These are phyloP conservation scores for Geranomyces michiganensis DNA, from an alignment of 192 early-diverging fungal species.

Conservation along the genomic window DNA sequence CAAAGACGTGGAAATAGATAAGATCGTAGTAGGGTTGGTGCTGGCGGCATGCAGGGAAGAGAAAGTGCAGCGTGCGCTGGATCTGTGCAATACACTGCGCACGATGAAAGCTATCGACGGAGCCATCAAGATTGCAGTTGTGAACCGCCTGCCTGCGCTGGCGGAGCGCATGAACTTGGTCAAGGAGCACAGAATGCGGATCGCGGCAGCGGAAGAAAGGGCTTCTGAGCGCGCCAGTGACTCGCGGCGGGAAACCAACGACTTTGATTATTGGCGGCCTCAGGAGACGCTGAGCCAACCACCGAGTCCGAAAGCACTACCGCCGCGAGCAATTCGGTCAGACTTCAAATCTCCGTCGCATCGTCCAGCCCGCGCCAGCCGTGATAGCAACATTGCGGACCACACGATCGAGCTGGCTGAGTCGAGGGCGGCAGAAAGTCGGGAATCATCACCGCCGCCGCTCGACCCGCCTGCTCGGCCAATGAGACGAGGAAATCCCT, in stretches of 20 bases:
- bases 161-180: slow-evolving; percentile 78
- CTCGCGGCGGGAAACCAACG: not conserved
- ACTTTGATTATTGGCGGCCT: not conserved
- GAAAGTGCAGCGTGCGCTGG: slow-evolving; percentile 75
- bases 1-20: slow-evolving; percentile 78
- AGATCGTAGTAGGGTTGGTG: slow-evolving; percentile 73
- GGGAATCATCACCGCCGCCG: not conserved
- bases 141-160: slow-evolving; percentile 63
- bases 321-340: not conserved
- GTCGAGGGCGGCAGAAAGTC: not conserved
- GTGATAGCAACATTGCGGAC: no score
- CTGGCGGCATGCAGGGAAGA: slow-evolving; percentile 79
- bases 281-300: not conserved
- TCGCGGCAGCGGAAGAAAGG: not conserved
- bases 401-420: not conserved
- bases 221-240: not conserved
- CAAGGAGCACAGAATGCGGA: slow-evolving; percentile 45
- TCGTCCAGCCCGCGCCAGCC: not conserved
- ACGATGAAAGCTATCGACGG: slow-evolving; percentile 73
- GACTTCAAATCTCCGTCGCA: not conserved
- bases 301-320: not conserved
- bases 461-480: not conserved
- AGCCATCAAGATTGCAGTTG: slow-evolving; percentile 81
- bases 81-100: slow-evolving; percentile 69
- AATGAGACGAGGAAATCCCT: not conserved